phyloP scores from a whole-genome alignment of 2,329 filamentous ascomycete genomes.

The Bipolaris cookei region DNA sequence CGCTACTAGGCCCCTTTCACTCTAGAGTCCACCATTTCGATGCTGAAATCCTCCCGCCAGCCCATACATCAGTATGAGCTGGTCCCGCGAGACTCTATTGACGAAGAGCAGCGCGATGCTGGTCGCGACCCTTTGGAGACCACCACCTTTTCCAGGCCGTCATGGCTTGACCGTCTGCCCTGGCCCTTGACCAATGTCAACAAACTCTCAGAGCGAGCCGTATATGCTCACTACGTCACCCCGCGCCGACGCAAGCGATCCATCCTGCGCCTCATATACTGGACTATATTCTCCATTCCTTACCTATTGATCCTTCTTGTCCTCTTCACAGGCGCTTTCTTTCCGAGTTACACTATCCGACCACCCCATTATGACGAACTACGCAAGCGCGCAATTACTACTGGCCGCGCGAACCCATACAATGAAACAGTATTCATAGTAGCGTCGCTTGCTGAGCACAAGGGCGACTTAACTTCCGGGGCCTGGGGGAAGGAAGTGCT shows the following conservation, averaged over 20 bases:
- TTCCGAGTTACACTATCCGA: conserved; percentile 63
- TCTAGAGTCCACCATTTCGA: conserved; percentile 12
- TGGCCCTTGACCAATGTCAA: conserved; percentile 30
- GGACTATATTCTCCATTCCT: conserved; percentile 40
- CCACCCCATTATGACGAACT: conserved; percentile 60
- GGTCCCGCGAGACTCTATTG: conserved; percentile 39
- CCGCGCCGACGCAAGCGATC: conserved; percentile 44
- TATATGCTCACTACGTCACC: conserved; percentile 43
- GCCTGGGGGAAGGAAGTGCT: conserved; percentile 68
- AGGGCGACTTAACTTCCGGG: conserved; percentile 65
- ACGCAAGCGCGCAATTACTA: conserved; percentile 41
- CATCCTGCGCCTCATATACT: conserved; percentile 41
- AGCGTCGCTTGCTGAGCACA: conserved; percentile 71
- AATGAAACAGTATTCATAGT: conserved; percentile 76
- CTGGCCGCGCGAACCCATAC: conserved; percentile 57
- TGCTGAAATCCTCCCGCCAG: conserved; percentile 28
- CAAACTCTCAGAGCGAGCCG: conserved; percentile 37
- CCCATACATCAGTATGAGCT: conserved; percentile 43
- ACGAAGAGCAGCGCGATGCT: conserved; percentile 29
- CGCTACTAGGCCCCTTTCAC: conserved; percentile 14
- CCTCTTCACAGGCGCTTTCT: conserved; percentile 56
- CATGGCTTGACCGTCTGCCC: conserved; percentile 36
- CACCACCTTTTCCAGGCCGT: conserved; percentile 17
- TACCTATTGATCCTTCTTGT: conserved; percentile 47
- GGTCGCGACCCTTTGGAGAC: conserved; percentile 20